A percentile compares a stretch with the other conserved stretches of the same genome.
Conservation (phyloP, 2,329 filamentous ascomycete genomes). For the Cadophora gregata region DNA sequence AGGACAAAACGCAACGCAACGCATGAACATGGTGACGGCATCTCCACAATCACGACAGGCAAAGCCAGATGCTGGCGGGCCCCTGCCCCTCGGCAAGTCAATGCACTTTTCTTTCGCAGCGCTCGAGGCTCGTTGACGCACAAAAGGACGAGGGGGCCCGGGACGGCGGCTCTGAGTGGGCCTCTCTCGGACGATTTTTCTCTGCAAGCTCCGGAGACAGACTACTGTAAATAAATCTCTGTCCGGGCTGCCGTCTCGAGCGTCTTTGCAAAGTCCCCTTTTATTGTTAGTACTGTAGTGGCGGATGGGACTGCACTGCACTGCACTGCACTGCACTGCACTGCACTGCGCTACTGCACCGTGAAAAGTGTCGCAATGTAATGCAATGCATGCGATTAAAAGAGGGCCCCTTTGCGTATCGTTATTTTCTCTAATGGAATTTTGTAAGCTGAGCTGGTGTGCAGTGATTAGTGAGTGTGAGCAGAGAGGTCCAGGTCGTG, state of each 20-base stretch:
- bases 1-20: not conserved
- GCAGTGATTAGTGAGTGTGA: no score
- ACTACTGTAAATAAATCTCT: no score
- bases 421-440: no score
- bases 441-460: no score
- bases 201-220: not conserved
- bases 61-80: not conserved
- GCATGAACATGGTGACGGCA: not conserved
- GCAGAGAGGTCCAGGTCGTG: no score
- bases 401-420: no score
- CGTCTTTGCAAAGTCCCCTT: not conserved
- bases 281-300: not conserved
- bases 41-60: slow-evolving; percentile 7
- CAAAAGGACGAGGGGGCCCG: not conserved
- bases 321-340: no score
- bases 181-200: not conserved
- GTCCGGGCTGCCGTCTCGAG: no score
- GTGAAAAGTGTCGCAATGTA: no score
- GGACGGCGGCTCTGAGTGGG: not conserved
- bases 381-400: no score
- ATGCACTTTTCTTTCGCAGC: not conserved
- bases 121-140: not conserved
- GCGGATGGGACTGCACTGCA: no score
- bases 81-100: not conserved
- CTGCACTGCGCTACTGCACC: no score